phyloP scores from a whole-genome alignment of 768 basidiomycete species.

The Kwoniella dejecticola region DNA sequence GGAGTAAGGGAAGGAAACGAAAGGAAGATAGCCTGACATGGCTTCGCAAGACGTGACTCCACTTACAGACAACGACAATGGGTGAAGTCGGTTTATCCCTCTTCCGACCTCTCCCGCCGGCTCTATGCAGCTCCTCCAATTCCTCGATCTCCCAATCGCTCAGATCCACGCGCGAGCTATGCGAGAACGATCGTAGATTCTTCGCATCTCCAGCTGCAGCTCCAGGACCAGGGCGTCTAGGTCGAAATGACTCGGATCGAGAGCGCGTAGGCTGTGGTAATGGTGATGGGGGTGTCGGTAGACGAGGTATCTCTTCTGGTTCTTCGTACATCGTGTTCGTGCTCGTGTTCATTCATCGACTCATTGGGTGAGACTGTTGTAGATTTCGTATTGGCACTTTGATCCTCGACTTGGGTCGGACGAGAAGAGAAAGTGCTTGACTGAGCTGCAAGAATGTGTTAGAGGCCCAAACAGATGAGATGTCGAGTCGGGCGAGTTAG shows the following conservation, averaged over 20 bases:
- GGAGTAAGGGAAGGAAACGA: background rate
- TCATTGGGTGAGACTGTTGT: no score
- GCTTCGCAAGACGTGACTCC: background rate
- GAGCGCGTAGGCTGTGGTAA: background rate
- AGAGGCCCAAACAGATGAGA: no score
- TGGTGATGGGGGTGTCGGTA: slow-evolving; percentile 4
- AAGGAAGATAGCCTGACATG: background rate
- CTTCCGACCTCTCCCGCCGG: slow-evolving; percentile 28
- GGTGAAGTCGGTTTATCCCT: slow-evolving; percentile 47
- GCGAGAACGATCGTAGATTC: slow-evolving; percentile 6
- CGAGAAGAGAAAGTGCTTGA: no score
- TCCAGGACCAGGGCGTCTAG: background rate
- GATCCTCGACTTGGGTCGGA: no score
- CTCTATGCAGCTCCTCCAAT: slow-evolving; percentile 3
- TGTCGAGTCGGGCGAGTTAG: no score
- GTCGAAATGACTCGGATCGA: background rate
- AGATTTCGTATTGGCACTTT: no score
- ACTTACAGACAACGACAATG: slow-evolving; percentile 43
- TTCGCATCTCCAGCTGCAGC: no score
- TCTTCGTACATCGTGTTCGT: background rate
- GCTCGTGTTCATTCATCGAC: background rate
- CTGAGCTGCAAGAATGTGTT: no score
- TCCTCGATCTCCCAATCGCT: slow-evolving; percentile 20
- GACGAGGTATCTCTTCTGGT: slow-evolving; percentile 1
- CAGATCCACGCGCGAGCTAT: slow-evolving; percentile 1